phyloP scores from a whole-genome alignment of 1,284 basidiomycete genomes.

The Ganoderma meredithae region DNA sequence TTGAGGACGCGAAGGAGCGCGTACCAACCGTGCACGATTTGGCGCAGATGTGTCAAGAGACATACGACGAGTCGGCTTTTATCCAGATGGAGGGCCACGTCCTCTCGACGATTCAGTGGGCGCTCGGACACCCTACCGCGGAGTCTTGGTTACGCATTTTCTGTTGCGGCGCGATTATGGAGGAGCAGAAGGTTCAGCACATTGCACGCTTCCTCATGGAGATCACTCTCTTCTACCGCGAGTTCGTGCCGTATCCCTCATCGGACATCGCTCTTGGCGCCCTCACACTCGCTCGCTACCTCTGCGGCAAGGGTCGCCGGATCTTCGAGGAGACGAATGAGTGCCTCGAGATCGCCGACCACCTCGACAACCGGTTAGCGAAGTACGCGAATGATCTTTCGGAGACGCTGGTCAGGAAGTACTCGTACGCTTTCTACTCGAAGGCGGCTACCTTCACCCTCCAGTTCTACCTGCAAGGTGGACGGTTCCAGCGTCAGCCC shows the following conservation, averaged over 20 bases:
- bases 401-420: slow-evolving; percentile 96
- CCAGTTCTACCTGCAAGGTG: slow-evolving; percentile 89
- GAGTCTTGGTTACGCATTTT: slow-evolving; percentile 94
- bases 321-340: slow-evolving; percentile 84
- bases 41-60: slow-evolving; percentile 92
- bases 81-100: slow-evolving; percentile 98
- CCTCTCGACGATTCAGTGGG: slow-evolving; percentile 95
- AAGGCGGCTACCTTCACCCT: slow-evolving; percentile 92
- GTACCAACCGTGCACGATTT: slow-evolving; percentile 96
- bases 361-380: slow-evolving; percentile 86
- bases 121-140: slow-evolving; percentile 95
- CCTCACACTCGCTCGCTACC: slow-evolving; percentile 87
- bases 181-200: slow-evolving; percentile 91
- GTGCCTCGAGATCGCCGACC: slow-evolving; percentile 80
- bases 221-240: slow-evolving; percentile 95
- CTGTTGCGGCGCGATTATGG: slow-evolving; percentile 74
- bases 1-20: slow-evolving; percentile 98
- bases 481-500: slow-evolving; percentile 65
- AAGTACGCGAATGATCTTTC: slow-evolving; percentile 91
- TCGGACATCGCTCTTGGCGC: slow-evolving; percentile 90
- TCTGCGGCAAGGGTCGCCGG: slow-evolving; percentile 81
- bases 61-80: slow-evolving; percentile 96
- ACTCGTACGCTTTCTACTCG: slow-evolving; percentile 94
- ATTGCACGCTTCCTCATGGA: slow-evolving; percentile 99
- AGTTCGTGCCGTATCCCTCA: slow-evolving; percentile 88